Evolutionary conservation across 306 rosid genomes (phyloP).

Genomic region (Inga laurina): DNA sequence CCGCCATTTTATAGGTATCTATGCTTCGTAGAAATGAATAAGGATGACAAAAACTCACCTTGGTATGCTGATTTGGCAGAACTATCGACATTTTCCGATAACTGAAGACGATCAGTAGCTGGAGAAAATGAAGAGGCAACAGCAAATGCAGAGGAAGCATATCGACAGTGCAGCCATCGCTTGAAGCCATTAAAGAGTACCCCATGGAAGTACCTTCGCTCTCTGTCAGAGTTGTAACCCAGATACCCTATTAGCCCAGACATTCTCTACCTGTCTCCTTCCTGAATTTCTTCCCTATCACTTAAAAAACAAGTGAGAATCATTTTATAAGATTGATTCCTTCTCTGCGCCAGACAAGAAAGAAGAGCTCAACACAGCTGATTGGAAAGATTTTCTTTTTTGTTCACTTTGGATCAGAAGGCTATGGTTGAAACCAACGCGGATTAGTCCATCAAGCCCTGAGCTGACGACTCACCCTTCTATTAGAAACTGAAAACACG

Average conservation of each 20-base stretch:
- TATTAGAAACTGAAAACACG: neutral
- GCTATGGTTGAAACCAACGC: neutral
- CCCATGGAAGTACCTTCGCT: conserved; percentile 52
- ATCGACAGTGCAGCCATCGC: conserved; percentile 57
- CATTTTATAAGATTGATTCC: neutral
- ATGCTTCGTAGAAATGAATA: neutral
- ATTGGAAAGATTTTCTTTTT: neutral
- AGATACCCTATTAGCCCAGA: conserved; percentile 69
- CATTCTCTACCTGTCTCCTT: conserved; percentile 29
- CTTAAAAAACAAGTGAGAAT: neutral
- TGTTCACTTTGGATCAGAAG: neutral
- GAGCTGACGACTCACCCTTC: neutral
- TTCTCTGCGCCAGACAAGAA: neutral
- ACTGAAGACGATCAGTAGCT: conserved; percentile 21
- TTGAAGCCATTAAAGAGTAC: conserved; percentile 52
- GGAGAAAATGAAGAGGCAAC: conserved; percentile 40
- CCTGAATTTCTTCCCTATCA: neutral
- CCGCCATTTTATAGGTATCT: neutral
- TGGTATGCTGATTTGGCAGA: conserved; percentile 61
- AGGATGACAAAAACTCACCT: conserved; percentile 37
- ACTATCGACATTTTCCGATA: conserved; percentile 51
- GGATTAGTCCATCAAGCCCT: neutral
- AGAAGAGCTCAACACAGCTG: neutral
- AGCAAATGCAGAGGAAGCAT: conserved; percentile 65
- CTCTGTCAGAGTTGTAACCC: conserved; percentile 51